Evolutionary conservation across 805 yeast genomes (phyloP).

Genomic region (Osmozyma mogii): DNA sequence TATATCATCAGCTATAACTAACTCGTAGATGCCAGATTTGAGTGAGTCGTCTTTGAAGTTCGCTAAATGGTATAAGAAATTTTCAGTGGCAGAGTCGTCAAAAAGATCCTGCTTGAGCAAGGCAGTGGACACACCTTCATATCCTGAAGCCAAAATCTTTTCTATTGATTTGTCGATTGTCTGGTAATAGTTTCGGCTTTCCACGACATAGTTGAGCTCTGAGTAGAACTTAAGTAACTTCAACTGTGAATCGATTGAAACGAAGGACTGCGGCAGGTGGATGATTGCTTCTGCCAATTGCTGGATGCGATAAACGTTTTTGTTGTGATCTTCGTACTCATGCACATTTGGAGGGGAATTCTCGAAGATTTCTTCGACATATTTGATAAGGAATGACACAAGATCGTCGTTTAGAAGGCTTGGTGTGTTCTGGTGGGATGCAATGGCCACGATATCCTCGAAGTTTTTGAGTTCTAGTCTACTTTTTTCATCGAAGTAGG

Average conservation of each 20-base stretch:
- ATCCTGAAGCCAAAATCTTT: slow-evolving; percentile 4
- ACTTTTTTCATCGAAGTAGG: slow-evolving; percentile 4
- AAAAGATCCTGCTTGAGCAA: slow-evolving; percentile 15
- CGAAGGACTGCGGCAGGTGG: slow-evolving; percentile 1
- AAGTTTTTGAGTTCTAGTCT: slow-evolving; percentile 10
- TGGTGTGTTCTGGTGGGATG: slow-evolving; percentile 1
- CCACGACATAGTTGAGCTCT: slow-evolving; percentile 15
- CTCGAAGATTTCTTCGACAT: slow-evolving; percentile 22
- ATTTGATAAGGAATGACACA: slow-evolving; percentile 13
- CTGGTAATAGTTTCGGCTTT: slow-evolving; percentile 4
- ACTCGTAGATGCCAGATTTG: slow-evolving; percentile 7
- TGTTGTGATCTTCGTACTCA: slow-evolving; percentile 25
- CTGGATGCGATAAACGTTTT: slow-evolving; percentile 14
- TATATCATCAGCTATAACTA: slow-evolving; percentile 14
- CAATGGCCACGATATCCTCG: slow-evolving; percentile 8
- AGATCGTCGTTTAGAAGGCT: slow-evolving; percentile 15
- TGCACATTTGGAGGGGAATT: slow-evolving; percentile 25
- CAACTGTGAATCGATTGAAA: slow-evolving; percentile 6
- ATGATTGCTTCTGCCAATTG: neutral
- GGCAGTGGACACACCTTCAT: slow-evolving; percentile 8
- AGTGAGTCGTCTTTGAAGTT: slow-evolving; percentile 1
- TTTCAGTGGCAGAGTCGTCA: slow-evolving; percentile 17
- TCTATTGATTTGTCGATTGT: slow-evolving; percentile 3
- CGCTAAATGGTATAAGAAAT: slow-evolving; percentile 7
- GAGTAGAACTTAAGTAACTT: slow-evolving; percentile 15